phyloP scores from a whole-genome alignment of 306 rosid species.

The Dryas drummondii region DNA sequence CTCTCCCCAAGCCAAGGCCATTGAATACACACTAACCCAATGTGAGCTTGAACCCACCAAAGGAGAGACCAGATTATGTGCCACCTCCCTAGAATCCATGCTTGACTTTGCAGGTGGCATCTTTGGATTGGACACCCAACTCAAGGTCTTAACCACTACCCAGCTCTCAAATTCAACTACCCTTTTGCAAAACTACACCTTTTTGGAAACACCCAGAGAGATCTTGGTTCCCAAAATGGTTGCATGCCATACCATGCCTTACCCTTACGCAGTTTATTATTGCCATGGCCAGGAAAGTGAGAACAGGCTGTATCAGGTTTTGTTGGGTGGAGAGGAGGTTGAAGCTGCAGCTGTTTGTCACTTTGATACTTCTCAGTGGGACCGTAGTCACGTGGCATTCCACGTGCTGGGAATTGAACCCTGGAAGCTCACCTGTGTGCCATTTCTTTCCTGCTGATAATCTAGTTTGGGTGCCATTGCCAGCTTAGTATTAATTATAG shows the following conservation, averaged over 20 bases:
- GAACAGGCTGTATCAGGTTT: constrained; percentile 46
- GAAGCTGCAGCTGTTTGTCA: constrained; percentile 69
- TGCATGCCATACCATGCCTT: constrained; percentile 74
- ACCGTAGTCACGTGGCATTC: constrained; percentile 54
- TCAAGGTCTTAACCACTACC: constrained; percentile 49
- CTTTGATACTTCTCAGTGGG: constrained; percentile 82
- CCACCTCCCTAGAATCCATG: constrained; percentile 60
- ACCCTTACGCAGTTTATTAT: constrained; percentile 71
- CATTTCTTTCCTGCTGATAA: constrained; percentile 71
- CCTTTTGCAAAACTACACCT: constrained; percentile 61
- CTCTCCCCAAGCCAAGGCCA: constrained; percentile 65
- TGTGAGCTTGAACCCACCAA: constrained; percentile 51
- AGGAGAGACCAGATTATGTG: constrained; percentile 70
- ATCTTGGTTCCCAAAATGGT: constrained; percentile 45
- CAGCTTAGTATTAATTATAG: background rate
- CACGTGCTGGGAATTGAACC: constrained; percentile 50
- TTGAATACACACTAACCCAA: constrained; percentile 50
- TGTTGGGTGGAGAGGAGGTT: constrained; percentile 48
- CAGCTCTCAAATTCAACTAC: constrained; percentile 34
- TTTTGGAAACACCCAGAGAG: constrained; percentile 36
- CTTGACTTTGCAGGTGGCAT: constrained; percentile 40
- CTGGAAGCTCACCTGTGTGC: constrained; percentile 65
- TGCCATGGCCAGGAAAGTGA: constrained; percentile 60
- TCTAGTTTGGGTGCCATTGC: constrained; percentile 53
- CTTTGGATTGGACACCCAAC: constrained; percentile 39